Percentiles rank a stretch among this genome's conserved stretches.
Conservation (phyloP, 495 filamentous ascomycete genomes). For the Daldinia grandis region DNA sequence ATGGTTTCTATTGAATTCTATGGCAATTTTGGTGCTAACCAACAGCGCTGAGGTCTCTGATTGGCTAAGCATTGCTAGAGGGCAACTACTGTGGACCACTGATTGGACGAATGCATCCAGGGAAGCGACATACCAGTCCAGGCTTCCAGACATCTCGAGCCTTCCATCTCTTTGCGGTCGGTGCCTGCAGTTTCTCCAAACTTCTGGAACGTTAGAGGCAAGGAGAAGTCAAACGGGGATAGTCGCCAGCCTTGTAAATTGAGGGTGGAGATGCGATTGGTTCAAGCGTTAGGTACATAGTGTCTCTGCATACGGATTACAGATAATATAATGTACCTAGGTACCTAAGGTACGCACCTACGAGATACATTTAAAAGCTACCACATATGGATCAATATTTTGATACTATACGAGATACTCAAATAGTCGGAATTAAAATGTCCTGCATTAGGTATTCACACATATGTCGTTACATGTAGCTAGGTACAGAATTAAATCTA, state of each 20-base stretch:
- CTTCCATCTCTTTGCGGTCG: conserved; percentile 25
- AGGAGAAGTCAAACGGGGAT: background rate
- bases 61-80: conserved; percentile 35
- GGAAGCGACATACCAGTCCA: conserved; percentile 17
- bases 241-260: background rate
- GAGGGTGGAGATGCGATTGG: too few species aligned
- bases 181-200: conserved; percentile 36
- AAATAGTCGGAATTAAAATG: too few species aligned
- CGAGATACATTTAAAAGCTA: too few species aligned
- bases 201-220: conserved; percentile 18
- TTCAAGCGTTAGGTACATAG: too few species aligned
- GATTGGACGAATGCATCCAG: conserved; percentile 40
- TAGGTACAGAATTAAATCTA: background rate
- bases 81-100: conserved; percentile 35
- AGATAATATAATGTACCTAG: too few species aligned
- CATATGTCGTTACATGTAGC: background rate
- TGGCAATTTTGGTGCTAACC: conserved; percentile 38
- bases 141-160: conserved; percentile 23
- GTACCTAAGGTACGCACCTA: too few species aligned
- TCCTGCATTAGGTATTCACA: too few species aligned
- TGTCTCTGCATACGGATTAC: too few species aligned
- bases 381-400: too few species aligned
- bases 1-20: conserved; percentile 51
- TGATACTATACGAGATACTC: too few species aligned
- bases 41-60: conserved; percentile 21